phyloP scores from a whole-genome alignment of 768 basidiomycete genomes.

The Boletus fagicola region DNA sequence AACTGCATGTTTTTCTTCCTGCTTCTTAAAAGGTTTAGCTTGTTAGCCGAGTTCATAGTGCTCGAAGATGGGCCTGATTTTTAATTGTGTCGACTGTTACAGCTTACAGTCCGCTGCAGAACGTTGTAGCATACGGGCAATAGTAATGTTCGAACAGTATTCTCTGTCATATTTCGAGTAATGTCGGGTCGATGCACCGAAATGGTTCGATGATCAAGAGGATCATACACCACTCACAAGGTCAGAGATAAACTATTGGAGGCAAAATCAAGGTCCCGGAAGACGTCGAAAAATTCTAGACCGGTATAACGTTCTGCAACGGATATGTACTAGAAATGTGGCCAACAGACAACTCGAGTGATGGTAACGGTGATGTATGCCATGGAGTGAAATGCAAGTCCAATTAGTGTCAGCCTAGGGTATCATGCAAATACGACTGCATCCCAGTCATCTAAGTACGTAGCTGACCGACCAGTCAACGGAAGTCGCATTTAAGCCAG shows the following conservation, averaged over 20 bases:
- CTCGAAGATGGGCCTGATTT: not conserved
- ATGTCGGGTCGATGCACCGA: too few relatives aligned
- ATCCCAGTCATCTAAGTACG: slow-evolving; percentile 1
- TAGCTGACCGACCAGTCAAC: not conserved
- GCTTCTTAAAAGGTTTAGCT: not conserved
- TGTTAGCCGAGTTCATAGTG: too few relatives aligned
- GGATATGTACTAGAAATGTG: not conserved
- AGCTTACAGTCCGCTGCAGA: not conserved
- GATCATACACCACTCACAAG: too few relatives aligned
- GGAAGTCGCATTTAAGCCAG: not conserved
- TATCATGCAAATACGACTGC: slow-evolving; percentile 11
- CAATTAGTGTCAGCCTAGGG: slow-evolving; percentile 12
- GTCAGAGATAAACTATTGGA: not conserved
- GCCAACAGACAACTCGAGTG: not conserved
- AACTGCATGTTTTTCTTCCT: not conserved
- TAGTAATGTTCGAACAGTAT: too few relatives aligned
- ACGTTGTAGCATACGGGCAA: too few relatives aligned
- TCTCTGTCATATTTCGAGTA: too few relatives aligned
- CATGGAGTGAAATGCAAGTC: not conserved
- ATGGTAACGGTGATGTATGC: not conserved
- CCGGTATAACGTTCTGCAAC: not conserved
- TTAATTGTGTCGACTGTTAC: not conserved
- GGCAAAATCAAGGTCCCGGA: not conserved
- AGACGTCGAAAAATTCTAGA: not conserved
- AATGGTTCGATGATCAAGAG: too few relatives aligned